Base-by-base conservation (phyloP, 2,329 filamentous ascomycete genomes). In the Talaromyces sp. region DNA sequence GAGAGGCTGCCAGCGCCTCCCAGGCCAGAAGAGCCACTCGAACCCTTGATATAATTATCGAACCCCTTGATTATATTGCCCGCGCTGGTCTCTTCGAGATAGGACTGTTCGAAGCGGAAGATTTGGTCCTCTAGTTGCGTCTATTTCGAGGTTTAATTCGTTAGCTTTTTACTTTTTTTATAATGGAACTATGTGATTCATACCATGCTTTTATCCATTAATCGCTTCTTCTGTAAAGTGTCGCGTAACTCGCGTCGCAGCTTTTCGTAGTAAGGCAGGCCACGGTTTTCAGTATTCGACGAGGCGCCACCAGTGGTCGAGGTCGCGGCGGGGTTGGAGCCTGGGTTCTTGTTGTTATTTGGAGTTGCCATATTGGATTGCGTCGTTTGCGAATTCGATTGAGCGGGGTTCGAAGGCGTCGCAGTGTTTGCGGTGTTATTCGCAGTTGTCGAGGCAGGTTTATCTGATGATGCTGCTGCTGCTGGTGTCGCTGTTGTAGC, bases 31-130 rank as follows among this genome's bases (percentile, higher is more conserved):
- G 73, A 70, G 3, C 78, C 81, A n/a, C 86, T 85, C 9, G 85
- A 84, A 59, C 91, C 93, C 77, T 99, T 99, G 81, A 96, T 96
- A 79, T 98, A 99, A 73, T 92, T 96, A 75, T 99, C 95, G 75
- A 99, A 99, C 25, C 95, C 95, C 55, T 91, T 92, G 74, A 99
- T 93, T 72, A 99, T 98, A 79, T 99, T 99, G 52, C 95, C 95
- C 22, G 85, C 85, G 68, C 83, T 86, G 4, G 92, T 96, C 70
- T 92, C 92, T 75, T 98, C 93, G 57, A 99, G 86, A 75, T 99
- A 99, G 19, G 88, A 84, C 62, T 88, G 86, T 75, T 99, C 95
- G 70, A 91, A 89, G 65, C 89, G 87, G 72, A 85, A 87, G 69
- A 99, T 98, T 66, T 85, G 84, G 56, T 96, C 91, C 80, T 99